Percentiles rank a stretch among this genome's conserved stretches.
phyloP scores from a whole-genome alignment of 768 basidiomycete genomes.

The Imleria badia region DNA sequence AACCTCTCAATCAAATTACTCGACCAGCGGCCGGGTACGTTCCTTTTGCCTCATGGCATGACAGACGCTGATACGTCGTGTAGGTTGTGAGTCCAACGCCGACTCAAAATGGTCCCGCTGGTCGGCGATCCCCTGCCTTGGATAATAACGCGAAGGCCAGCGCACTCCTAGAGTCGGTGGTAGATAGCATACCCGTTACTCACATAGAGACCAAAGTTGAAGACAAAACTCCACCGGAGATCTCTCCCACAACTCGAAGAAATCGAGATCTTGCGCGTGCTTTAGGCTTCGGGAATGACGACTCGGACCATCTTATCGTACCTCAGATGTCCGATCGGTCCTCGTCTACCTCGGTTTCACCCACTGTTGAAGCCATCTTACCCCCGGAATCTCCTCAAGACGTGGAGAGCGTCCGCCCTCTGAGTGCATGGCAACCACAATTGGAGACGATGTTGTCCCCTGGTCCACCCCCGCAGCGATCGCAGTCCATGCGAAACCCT shows the following conservation, averaged over 20 bases:
- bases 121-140: conserved; percentile 33
- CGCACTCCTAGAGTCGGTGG: conserved; percentile 64
- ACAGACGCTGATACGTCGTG: conserved; percentile 4
- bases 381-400: conserved; percentile 22
- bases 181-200: conserved; percentile 50
- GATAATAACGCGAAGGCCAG: conserved; percentile 61
- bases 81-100: conserved; percentile 62
- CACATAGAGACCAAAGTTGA: conserved; percentile 28
- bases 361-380: conserved; percentile 35
- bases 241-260: conserved; percentile 55
- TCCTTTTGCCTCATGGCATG: not conserved
- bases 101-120: conserved; percentile 30
- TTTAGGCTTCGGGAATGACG: conserved; percentile 58
- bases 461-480: conserved; percentile 25
- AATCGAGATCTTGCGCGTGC: conserved; percentile 77
- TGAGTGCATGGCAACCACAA: conserved; percentile 2
- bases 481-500: conserved; percentile 40
- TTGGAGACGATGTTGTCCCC: conserved; percentile 14
- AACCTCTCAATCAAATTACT: conserved; percentile 80
- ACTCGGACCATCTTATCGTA: conserved; percentile 25
- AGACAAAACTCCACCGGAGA: conserved; percentile 33
- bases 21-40: conserved; percentile 50
- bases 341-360: conserved; percentile 32
- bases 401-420: conserved; percentile 7
- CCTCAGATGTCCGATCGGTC: conserved; percentile 26